Base-by-base conservation (phyloP, 805 yeast species). In the Nakazawaea siamensis region DNA sequence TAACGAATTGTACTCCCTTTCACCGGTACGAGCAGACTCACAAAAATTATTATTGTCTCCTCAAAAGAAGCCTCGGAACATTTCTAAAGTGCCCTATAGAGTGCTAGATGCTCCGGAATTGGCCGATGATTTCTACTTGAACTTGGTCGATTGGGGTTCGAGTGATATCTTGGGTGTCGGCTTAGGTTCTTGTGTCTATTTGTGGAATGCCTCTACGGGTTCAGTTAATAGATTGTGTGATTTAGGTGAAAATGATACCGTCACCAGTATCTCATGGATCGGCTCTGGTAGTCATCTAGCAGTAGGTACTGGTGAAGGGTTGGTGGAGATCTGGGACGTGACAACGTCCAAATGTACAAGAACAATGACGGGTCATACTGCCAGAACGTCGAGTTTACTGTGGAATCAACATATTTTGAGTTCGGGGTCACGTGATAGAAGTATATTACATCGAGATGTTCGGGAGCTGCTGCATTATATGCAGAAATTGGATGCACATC, bases 71-170 rank as follows among this genome's bases (percentile, higher is more conserved):
- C 74, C 81, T 2, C 62, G 98, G 29, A 70, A 73, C 20, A 83
- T 92, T 15, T 68, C 92, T 3, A 84, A 82, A 50, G 84, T 87
- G 1, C 97, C 98, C 0, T 87, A 81, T 50, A 68, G 95, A 37
- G 97, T 90, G 4, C 68, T 90, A 29, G 98, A 90, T 59, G 98
- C 98, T 0, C 98, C 97, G 0, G 95, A 86, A 31, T 63, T 92
- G 16, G 86, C 86, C 5, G 97, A 92, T 54, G 97, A 90, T 53
- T 90, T 88, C 51, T 90, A 90, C 53, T 67, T 87, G 33, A 92
- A 92, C 48, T 65, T 92, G 38, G 82, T 92, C 1, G 97, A 92
- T 53, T 90, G 98, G 98, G 95, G 97, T 0, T 73, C 85, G 18
- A 85, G 80, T 39, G 94, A 90, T 55, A 62, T 83, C 23, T 60